Evolutionary conservation across 805 yeast species (phyloP), one percentile per base, ranked within the genome.

Genomic region (baker's yeast (Saccharomyces cerevisiae)): DNA sequence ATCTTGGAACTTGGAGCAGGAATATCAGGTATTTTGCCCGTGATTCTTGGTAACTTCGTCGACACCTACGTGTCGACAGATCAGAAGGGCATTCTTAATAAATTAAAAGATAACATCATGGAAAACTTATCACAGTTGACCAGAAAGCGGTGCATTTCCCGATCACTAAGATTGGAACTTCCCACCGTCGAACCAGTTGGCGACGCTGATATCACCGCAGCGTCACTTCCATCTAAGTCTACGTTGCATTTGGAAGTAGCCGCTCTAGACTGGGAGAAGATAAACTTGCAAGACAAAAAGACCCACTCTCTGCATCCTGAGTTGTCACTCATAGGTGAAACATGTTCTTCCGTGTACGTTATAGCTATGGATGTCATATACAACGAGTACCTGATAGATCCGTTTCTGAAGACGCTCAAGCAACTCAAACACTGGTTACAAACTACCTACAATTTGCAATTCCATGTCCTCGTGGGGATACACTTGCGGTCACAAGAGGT

Each of bases 291-390:
- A 29, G 28, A 22, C n/a, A 46, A 2, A 43, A 27, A n/a, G 31
- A 51, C 27, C 17, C 43, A 36, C 43, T 17, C 43, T n/a, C 49
- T 57, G n/a, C 57, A 51, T 9, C 48, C 53, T 3, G 43, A 36
- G n/a, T 53, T 43, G 28, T 17, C 24, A 4, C 47, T 27, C 11
- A 51, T 22, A 3, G 21, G 26, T 2, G 43, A 41, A 14, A 49
- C 22, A 31, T 53, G 50, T 2, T 53, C 57, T 2, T 55, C 53
- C 4, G 49, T 67, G 1, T 58, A 59, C 17, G 62, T 70, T 6
- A 9, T 70, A 2, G 72, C 73, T 13, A 63, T 70, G 68, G 73
- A 70, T 57, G 73, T 69, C 11, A 66, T 70, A 3, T 70, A 70
- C 61, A 70, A 70, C 51, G 72, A 68, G 28, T 69, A 58, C 47